Evolutionary conservation across 805 yeast genomes (phyloP).

Genomic region (Hanseniaspora valbyensis): DNA sequence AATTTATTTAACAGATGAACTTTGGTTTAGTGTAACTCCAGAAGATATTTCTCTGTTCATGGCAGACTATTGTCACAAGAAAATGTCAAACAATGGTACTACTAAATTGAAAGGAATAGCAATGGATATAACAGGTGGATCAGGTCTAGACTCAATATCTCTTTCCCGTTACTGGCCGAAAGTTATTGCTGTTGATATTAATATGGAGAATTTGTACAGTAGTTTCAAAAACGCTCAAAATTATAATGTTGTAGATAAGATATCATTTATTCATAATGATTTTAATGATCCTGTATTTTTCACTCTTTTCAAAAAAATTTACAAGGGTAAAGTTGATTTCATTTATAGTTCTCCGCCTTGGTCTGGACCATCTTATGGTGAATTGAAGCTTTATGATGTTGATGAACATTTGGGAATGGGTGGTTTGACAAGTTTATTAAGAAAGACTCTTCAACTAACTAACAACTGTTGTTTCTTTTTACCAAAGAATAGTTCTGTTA

Average conservation of each 20-base stretch:
- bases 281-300: conserved; percentile 29
- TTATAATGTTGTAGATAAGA: conserved; percentile 45
- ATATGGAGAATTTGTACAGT: conserved; percentile 51
- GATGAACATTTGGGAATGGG: conserved; percentile 36
- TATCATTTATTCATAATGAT: conserved; percentile 40
- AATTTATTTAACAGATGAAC: conserved; percentile 53
- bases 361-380: conserved; percentile 64
- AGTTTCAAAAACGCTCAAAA: conserved; percentile 53
- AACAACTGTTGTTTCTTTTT: conserved; percentile 47
- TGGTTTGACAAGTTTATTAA: conserved; percentile 35
- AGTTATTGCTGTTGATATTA: conserved; percentile 55
- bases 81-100: conserved; percentile 37
- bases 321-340: conserved; percentile 18
- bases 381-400: conserved; percentile 37
- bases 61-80: conserved; percentile 42
- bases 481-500: conserved; percentile 48
- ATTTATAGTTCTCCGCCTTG: conserved; percentile 77
- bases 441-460: conserved; percentile 34
- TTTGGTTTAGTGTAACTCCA: conserved; percentile 86
- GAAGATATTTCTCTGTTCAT: conserved; percentile 55
- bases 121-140: conserved; percentile 73
- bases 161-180: conserved; percentile 48
- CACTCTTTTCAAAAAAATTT: conserved; percentile 20
- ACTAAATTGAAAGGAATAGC: conserved; percentile 25
- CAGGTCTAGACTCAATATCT: conserved; percentile 77